phyloP scores from a whole-genome alignment of 208 protist species.

The Vickermania ingenoplastis region DNA sequence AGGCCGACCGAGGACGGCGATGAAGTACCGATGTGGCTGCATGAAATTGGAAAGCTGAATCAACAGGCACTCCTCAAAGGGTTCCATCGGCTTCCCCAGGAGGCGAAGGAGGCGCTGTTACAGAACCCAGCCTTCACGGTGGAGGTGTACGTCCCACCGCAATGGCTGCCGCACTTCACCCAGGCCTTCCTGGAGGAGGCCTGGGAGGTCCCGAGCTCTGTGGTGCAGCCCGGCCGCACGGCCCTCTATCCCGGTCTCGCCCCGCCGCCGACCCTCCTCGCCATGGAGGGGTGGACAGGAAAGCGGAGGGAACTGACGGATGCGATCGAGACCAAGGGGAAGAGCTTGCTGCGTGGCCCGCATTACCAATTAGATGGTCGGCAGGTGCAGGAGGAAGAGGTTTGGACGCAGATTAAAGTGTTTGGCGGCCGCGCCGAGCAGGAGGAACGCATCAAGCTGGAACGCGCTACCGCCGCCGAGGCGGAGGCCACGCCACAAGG shows the following conservation, averaged over 20 bases:
- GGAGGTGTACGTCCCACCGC: conserved; percentile 68
- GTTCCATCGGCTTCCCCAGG: conserved; percentile 72
- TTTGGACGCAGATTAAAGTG: conserved; percentile 41
- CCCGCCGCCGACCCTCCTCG: conserved; percentile 52
- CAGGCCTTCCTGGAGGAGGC: conserved; percentile 62
- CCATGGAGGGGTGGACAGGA: conserved; percentile 71
- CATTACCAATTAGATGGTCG: conserved; percentile 56
- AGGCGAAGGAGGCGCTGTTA: conserved; percentile 62
- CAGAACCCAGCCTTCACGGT: conserved; percentile 50
- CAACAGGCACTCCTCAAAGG: conserved; percentile 80
- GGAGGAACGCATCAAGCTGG: conserved; percentile 33
- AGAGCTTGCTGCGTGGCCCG: conserved; percentile 44
- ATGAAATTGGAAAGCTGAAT: conserved; percentile 76
- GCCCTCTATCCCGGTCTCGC: conserved; percentile 73
- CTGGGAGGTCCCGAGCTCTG: conserved; percentile 60
- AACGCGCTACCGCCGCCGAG: conserved; percentile 29
- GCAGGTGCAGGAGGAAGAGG: conserved; percentile 39
- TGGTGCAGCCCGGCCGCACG: conserved; percentile 50
- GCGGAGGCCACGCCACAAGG: conserved; percentile 7
- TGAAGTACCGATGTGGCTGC: conserved; percentile 15
- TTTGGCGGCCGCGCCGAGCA: conserved; percentile 48
- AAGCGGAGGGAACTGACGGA: conserved; percentile 69
- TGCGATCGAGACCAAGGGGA: conserved; percentile 58
- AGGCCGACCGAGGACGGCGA: too few relatives aligned
- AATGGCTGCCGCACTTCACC: conserved; percentile 51